Evolutionary conservation across 2,329 filamentous ascomycete genomes (phyloP).

Genomic region (Neoscytalidium dimidiatum): DNA sequence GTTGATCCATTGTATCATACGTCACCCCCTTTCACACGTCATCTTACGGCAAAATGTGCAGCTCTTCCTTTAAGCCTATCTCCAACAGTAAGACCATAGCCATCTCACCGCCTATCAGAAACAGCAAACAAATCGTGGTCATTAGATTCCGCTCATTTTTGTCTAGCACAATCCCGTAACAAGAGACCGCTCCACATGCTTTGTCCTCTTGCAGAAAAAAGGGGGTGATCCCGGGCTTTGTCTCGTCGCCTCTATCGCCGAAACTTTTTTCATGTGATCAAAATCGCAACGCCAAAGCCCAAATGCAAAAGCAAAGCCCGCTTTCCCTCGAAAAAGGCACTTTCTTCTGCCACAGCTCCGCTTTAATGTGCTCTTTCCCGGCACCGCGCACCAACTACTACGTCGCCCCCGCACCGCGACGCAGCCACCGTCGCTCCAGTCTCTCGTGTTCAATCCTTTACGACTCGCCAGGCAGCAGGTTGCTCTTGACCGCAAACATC

Average conservation of each 20-base stretch:
- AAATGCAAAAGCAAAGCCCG: conserved; percentile 12
- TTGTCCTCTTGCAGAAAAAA: background rate
- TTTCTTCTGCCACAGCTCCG: background rate
- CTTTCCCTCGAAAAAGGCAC: background rate
- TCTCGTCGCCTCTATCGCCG: background rate
- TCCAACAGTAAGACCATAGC: background rate
- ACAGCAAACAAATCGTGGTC: background rate
- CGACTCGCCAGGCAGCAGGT: conserved; percentile 59
- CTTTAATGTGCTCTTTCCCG: background rate
- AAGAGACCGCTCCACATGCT: background rate
- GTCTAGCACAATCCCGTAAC: background rate
- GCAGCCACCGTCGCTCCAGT: background rate
- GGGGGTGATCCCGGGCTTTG: background rate
- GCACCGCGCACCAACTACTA: background rate
- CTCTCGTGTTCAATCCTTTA: background rate
- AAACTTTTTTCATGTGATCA: background rate
- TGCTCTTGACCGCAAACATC: conserved; percentile 93
- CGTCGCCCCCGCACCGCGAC: background rate
- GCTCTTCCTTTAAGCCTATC: background rate
- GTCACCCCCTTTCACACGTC: background rate
- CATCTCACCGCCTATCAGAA: background rate
- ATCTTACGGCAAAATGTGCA: background rate
- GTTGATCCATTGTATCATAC: too few relatives aligned
- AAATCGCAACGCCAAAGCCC: conserved; percentile 15
- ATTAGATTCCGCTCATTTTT: conserved; percentile 7